Percentiles rank a stretch among this genome's conserved stretches.
Evolutionary conservation across 768 basidiomycete genomes (phyloP).

Genomic region (Lentinula aciculospora): DNA sequence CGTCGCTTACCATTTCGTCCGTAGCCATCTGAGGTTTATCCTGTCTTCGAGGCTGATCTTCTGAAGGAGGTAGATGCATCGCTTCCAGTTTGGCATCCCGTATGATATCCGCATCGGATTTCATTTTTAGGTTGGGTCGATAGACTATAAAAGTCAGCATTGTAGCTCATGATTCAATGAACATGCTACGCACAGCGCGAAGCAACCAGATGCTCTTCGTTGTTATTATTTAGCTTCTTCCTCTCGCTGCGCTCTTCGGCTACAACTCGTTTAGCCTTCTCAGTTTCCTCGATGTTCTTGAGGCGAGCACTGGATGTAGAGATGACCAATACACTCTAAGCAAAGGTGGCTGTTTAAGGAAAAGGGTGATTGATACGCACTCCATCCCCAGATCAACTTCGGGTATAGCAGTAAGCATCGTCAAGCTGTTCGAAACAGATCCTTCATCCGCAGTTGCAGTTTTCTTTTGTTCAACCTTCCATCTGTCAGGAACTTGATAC

Average conservation of each 20-base stretch:
- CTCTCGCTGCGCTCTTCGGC: conserved; percentile 65
- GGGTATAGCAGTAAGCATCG: conserved; percentile 97
- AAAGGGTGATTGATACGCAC: conserved; percentile 48
- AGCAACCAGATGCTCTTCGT: conserved; percentile 82
- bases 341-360: neutral
- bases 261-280: conserved; percentile 88
- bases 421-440: conserved; percentile 86
- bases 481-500: conserved; percentile 64
- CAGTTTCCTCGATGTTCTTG: conserved; percentile 96
- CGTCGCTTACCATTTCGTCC: conserved; percentile 70
- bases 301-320: conserved; percentile 61
- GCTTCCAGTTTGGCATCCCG: conserved; percentile 86
- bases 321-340: neutral
- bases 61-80: conserved; percentile 64
- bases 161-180: neutral
- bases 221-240: conserved; percentile 40
- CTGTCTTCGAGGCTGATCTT: conserved; percentile 40
- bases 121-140: conserved; percentile 74
- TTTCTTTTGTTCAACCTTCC: conserved; percentile 53
- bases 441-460: conserved; percentile 71
- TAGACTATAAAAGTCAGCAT: conserved; percentile 52
- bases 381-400: conserved; percentile 99
- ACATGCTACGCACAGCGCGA: conserved; percentile 68
- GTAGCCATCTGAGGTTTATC: conserved; percentile 79
- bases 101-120: conserved; percentile 84